Evolutionary conservation across 177 flowering plant species (phyloP).

Genomic region (Tripterygium wilfordii): DNA sequence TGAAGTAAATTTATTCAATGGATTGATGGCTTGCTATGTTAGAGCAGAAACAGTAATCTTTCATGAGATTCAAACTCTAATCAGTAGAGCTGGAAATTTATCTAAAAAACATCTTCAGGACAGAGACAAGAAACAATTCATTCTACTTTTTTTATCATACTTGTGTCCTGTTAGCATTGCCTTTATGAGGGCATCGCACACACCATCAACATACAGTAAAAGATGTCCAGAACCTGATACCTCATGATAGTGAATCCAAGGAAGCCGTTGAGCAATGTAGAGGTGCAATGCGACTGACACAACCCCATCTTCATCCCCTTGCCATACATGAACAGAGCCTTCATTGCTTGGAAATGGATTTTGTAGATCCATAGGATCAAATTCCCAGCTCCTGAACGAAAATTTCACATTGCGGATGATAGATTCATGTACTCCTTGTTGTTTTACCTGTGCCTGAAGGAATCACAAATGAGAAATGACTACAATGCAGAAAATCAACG

Average conservation of each 20-base stretch:
- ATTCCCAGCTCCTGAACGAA: constrained; percentile 43
- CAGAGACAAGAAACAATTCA: too few species aligned
- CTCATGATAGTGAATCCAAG: constrained; percentile 43
- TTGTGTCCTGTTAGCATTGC: constrained; percentile 29
- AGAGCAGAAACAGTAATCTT: too few species aligned
- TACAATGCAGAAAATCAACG: too few species aligned
- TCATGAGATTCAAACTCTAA: too few species aligned
- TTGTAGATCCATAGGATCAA: constrained; percentile 32
- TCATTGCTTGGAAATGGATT: constrained; percentile 34
- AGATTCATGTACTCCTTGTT: constrained; percentile 50
- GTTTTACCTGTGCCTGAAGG: too few species aligned
- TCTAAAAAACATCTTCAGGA: too few species aligned
- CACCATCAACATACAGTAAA: constrained; percentile 44
- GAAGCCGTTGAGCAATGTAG: constrained; percentile 23
- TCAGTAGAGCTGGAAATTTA: too few species aligned
- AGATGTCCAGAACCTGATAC: constrained; percentile 37
- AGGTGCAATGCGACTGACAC: constrained; percentile 21
- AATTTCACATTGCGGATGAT: constrained; percentile 33
- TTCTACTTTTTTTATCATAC: too few species aligned
- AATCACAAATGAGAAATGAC: constrained; percentile 7
- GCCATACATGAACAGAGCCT: constrained; percentile 41
- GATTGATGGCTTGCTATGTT: too few species aligned
- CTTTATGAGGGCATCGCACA: constrained; percentile 33
- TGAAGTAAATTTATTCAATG: too few species aligned
- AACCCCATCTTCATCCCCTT: constrained; percentile 33